Evolutionary conservation across 2,329 filamentous ascomycete genomes (phyloP).

Genomic region (Calonectria crousiana): DNA sequence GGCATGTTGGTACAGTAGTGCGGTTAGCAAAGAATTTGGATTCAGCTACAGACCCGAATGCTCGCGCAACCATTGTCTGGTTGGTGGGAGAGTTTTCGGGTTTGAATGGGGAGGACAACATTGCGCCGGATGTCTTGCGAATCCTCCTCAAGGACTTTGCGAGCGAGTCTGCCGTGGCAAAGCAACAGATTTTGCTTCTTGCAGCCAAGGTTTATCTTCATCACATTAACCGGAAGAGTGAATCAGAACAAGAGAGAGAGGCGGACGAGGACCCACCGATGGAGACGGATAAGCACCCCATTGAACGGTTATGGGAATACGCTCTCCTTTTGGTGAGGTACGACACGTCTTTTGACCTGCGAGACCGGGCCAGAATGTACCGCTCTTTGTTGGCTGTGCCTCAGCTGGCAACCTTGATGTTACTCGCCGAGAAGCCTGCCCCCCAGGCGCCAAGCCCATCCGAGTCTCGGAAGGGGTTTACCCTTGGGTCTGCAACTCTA

Average conservation of each 20-base stretch:
- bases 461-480: constrained; percentile 81
- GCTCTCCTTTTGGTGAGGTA: constrained; percentile 88
- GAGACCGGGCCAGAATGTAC: constrained; percentile 91
- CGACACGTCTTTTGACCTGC: constrained; percentile 93
- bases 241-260: constrained; percentile 52
- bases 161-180: constrained; percentile 86
- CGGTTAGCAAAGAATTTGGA: constrained; percentile 92
- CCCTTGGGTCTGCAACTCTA: constrained; percentile 86
- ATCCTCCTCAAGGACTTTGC: constrained; percentile 89
- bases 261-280: constrained; percentile 47
- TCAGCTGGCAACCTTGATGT: constrained; percentile 89
- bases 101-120: constrained; percentile 83
- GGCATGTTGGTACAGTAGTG: constrained; percentile 87
- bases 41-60: constrained; percentile 86
- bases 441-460: constrained; percentile 92
- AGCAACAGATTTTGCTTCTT: constrained; percentile 90
- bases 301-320: constrained; percentile 86
- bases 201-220: constrained; percentile 98
- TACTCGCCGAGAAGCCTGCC: constrained; percentile 93
- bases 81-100: constrained; percentile 95
- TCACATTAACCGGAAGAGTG: constrained; percentile 76
- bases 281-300: constrained; percentile 67
- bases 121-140: constrained; percentile 91
- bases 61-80: constrained; percentile 96
- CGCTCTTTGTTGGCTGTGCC: constrained; percentile 85